Base-by-base conservation (phyloP, 495 filamentous ascomycete genomes). In the Hypoxylon trugodes region DNA sequence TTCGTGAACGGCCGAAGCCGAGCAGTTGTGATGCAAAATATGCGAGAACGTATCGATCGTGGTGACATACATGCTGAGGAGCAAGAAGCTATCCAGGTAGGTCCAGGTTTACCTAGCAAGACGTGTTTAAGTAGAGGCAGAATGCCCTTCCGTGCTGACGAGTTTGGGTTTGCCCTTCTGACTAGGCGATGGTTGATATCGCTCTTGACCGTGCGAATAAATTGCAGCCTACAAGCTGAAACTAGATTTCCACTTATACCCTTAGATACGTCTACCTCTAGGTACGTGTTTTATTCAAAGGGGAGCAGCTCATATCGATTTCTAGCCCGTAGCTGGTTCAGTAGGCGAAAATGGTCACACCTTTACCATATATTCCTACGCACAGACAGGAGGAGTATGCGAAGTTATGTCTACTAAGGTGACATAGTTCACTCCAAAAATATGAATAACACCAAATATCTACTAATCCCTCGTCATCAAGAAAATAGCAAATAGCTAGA, bases 1-100 rank as follows among this genome's bases (percentile, higher is more conserved):
- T 98, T 96, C 76, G 95, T 97, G 50, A 92, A 96, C 77, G 92
- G 93, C 15, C 82, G 92, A 61, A 78, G 81, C 56, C 81, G 92
- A 38, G 77, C 79, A 16, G 81, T 84, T 54, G 89, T 98, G 35
- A 90, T 97, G 89, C 82, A 84, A 53, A 90, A 97, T 73, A 97
- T 97, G 90, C 79, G 84, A 47, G 69, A 79, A 59, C 81, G 95
- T 55, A 96, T 96, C 73, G 83, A 79, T 13, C 80, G 87, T 54
- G 86, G 82, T 6, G 83, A 96, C 74, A 70, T 84, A 26, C 79
- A 84, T 50, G 76, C 72, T 10, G 95, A 97, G 75, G 83, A 90
- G 62, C 71, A 73, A 61, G 91, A 89, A 66, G 91, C 84, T 18
- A 91, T 97, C 55, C 82, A 89, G 84, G 92, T 95, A 61, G 38